phyloP scores from a whole-genome alignment of 108 stramenopile genomes.

The Schizochytrium sp. region DNA sequence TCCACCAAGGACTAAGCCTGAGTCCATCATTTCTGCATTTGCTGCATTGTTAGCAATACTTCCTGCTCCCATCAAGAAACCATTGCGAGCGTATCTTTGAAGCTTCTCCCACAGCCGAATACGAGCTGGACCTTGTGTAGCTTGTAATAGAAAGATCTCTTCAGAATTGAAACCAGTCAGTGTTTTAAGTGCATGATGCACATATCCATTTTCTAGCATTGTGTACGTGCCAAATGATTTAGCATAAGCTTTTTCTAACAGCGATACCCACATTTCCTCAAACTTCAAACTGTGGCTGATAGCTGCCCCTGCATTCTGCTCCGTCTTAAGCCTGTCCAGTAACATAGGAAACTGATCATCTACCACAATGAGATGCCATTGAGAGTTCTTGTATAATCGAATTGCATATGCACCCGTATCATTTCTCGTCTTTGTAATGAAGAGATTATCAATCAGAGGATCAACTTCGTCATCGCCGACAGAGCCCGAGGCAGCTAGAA shows the following conservation, averaged over 20 bases:
- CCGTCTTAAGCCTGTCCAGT: neutral
- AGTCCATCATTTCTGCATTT: constrained; percentile 15
- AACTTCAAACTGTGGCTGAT: neutral
- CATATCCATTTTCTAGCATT: constrained; percentile 66
- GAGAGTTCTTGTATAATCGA: constrained; percentile 69
- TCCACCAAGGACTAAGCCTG: constrained; percentile 64
- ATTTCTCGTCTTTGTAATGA: constrained; percentile 41
- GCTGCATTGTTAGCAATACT: constrained; percentile 5
- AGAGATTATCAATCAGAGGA: constrained; percentile 58
- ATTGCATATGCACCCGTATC: constrained; percentile 67
- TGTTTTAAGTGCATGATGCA: constrained; percentile 68
- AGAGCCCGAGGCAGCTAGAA: constrained; percentile 59
- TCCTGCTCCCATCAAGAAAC: constrained; percentile 56
- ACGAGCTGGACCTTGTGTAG: neutral
- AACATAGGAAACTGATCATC: constrained; percentile 69
- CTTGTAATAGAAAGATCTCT: constrained; percentile 39
- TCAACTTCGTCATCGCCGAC: constrained; percentile 61
- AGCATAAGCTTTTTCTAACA: constrained; percentile 72
- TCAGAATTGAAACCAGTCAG: constrained; percentile 62
- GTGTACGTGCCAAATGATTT: constrained; percentile 66
- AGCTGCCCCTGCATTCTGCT: constrained; percentile 44
- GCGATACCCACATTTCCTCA: constrained; percentile 70
- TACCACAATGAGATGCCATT: constrained; percentile 67
- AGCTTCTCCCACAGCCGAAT: constrained; percentile 43
- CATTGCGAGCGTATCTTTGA: neutral